Conservation (phyloP, 2,329 filamentous ascomycete genomes). For the Coniosporium tulheliwenetii region DNA sequence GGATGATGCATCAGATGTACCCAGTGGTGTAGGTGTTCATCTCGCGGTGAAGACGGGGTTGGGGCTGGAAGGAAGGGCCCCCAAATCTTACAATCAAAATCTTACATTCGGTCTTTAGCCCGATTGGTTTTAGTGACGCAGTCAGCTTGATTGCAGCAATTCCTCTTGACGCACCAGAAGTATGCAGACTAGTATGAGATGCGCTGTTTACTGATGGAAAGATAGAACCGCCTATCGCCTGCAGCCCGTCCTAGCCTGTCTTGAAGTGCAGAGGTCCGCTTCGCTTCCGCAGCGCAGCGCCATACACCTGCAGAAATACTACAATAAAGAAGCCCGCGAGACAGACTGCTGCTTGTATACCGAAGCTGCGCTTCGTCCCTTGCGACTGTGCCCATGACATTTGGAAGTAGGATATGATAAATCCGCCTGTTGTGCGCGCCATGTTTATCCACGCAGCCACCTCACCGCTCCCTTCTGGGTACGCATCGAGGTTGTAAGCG, state of each 20-base stretch:
- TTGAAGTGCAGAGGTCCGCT: constrained; percentile 3
- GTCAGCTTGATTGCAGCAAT: too few species aligned
- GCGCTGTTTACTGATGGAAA: too few species aligned
- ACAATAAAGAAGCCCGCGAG: constrained; percentile 4
- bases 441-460: constrained; percentile 38
- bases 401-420: constrained; percentile 37
- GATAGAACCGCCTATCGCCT: too few species aligned
- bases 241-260: not conserved
- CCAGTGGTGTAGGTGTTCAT: too few species aligned
- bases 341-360: constrained; percentile 5
- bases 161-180: too few species aligned
- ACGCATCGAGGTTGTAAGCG: constrained; percentile 38
- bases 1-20: too few species aligned
- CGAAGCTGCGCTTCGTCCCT: constrained; percentile 5
- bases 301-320: constrained; percentile 4
- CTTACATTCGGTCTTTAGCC: too few species aligned
- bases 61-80: too few species aligned
- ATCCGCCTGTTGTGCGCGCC: constrained; percentile 32
- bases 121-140: too few species aligned
- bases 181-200: too few species aligned
- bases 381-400: constrained; percentile 26
- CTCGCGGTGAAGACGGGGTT: too few species aligned
- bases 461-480: constrained; percentile 39
- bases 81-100: too few species aligned
- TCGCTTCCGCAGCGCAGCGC: constrained; percentile 3